Evolutionary conservation across 176 grass and related monocot species (phyloP).

Genomic region (Oryza rufipogon): DNA sequence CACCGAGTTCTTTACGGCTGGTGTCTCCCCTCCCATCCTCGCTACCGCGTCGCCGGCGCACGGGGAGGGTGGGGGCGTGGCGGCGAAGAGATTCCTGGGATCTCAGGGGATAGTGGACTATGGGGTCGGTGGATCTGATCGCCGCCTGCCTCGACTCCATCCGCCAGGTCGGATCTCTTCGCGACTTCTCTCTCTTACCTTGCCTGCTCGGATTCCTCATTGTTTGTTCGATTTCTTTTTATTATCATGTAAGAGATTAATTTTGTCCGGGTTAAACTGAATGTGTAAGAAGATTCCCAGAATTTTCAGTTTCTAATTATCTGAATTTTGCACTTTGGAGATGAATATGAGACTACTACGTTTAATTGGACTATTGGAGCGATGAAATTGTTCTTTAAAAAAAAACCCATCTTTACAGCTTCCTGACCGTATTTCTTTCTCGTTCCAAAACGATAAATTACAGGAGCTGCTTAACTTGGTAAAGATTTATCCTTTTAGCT

Average conservation of each 20-base stretch:
- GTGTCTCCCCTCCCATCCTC: no score
- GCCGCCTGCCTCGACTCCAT: slow-evolving; percentile 76
- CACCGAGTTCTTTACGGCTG: no score
- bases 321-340: not conserved
- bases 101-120: slow-evolving; percentile 6
- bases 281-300: not conserved
- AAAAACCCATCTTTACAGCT: not conserved
- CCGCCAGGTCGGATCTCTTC: slow-evolving; percentile 59
- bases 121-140: slow-evolving; percentile 88
- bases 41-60: no score
- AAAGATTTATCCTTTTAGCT: not conserved
- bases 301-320: not conserved
- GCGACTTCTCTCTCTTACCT: not conserved
- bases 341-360: not conserved
- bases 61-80: not conserved
- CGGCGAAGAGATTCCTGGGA: no score
- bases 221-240: not conserved
- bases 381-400: not conserved
- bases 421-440: not conserved
- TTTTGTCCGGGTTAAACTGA: no score
- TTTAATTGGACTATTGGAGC: not conserved
- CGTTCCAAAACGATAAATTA: not conserved
- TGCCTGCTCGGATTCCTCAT: not conserved
- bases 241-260: no score
- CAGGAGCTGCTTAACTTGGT: not conserved